phyloP scores from a whole-genome alignment of 768 basidiomycete genomes.

The Suillus subalutaceus region DNA sequence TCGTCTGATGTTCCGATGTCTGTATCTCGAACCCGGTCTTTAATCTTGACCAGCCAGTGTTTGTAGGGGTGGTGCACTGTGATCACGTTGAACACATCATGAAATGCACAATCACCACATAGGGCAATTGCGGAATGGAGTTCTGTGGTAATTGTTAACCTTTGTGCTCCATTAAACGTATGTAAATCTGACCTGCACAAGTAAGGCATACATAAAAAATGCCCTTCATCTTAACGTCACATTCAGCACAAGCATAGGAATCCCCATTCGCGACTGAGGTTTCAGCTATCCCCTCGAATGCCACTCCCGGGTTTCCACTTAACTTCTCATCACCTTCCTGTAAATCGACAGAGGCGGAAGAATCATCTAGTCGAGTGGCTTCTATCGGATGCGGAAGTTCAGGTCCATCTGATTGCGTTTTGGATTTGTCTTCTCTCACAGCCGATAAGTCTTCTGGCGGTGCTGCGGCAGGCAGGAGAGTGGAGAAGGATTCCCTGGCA shows the following conservation, averaged over 20 bases:
- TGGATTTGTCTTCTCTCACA: neutral
- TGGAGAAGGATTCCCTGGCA: neutral
- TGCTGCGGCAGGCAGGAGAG: neutral
- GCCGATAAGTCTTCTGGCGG: neutral
- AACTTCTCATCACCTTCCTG: neutral
- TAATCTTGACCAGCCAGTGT: conserved; percentile 1
- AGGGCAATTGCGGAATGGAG: neutral
- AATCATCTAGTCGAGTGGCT: neutral
- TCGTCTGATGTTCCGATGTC: neutral
- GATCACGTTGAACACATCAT: neutral
- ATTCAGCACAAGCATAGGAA: neutral
- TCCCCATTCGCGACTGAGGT: neutral
- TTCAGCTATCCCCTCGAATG: no score
- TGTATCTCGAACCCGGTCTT: neutral
- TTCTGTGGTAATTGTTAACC: neutral
- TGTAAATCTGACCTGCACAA: neutral
- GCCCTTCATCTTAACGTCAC: neutral
- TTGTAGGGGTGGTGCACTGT: neutral
- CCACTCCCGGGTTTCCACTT: no score
- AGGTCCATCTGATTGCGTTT: neutral
- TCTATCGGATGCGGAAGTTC: neutral
- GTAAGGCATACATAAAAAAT: neutral
- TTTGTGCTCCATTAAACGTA: neutral
- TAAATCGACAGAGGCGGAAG: neutral
- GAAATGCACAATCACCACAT: neutral